These are phyloP conservation scores for Fusarium siculi DNA, from an alignment of 2,329 filamentous ascomycete genomes.

Conservation along the genomic window DNA sequence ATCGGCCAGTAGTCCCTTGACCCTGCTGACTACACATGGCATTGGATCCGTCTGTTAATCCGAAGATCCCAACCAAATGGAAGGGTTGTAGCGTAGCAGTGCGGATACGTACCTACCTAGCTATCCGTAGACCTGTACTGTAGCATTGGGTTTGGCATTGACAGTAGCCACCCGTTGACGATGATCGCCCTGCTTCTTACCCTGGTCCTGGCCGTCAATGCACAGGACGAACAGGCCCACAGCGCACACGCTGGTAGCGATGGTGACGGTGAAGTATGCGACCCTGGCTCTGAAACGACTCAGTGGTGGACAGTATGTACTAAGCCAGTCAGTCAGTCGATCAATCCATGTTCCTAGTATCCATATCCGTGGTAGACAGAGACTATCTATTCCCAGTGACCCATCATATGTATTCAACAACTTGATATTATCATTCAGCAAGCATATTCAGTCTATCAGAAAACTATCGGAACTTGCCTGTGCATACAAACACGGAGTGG, in stretches of 20 bases:
- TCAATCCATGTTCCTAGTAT: conserved; percentile 1
- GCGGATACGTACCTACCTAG: neutral
- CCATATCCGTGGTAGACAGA: neutral
- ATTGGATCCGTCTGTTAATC: conserved; percentile 12
- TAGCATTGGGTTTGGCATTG: neutral
- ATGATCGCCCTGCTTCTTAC: conserved; percentile 43
- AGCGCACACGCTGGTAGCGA: conserved; percentile 32
- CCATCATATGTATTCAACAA: neutral
- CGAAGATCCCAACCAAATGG: conserved; percentile 38
- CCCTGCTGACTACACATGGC: conserved; percentile 29
- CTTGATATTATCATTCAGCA: neutral
- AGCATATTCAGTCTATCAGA: neutral
- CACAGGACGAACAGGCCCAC: conserved; percentile 26
- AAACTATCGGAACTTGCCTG: neutral
- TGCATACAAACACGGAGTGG: neutral
- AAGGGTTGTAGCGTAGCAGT: conserved; percentile 14
- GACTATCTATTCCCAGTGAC: neutral
- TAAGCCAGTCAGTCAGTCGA: neutral
- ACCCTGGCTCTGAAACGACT: conserved; percentile 29
- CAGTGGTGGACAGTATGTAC: neutral
- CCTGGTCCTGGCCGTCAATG: conserved; percentile 35
- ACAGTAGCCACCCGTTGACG: conserved; percentile 44
- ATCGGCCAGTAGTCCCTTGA: neutral
- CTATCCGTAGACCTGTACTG: neutral
- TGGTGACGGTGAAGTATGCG: conserved; percentile 40